Evolutionary conservation across 768 basidiomycete genomes (phyloP).

Genomic region (Lentinula boryana): DNA sequence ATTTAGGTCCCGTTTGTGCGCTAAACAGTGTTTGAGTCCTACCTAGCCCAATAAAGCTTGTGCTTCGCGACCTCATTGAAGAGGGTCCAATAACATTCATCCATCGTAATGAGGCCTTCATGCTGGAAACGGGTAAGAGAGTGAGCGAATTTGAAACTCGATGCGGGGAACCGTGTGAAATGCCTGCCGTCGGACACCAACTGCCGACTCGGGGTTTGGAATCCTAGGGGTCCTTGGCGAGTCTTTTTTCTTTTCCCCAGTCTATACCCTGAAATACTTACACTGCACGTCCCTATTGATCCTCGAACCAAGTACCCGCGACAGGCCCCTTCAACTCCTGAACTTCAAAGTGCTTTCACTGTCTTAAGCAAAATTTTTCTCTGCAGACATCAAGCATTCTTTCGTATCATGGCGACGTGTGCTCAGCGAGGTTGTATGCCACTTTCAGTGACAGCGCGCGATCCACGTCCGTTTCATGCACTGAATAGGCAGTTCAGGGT

Average conservation of each 20-base stretch:
- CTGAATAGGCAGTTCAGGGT: background rate
- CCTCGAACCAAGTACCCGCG: no score
- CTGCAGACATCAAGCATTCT: no score
- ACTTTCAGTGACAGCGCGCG: background rate
- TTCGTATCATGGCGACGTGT: no score
- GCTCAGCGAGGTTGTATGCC: no score
- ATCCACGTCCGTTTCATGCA: background rate
- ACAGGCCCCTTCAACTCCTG: no score
- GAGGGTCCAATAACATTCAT: constrained; percentile 31
- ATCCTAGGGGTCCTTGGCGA: no score
- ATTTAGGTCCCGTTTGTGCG: background rate
- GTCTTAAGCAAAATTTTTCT: no score
- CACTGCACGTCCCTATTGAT: no score
- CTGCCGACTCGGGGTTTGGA: background rate
- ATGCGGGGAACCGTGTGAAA: background rate
- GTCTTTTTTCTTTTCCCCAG: no score
- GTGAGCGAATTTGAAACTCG: background rate
- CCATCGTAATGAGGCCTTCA: constrained; percentile 45
- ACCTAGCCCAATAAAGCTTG: constrained; percentile 82
- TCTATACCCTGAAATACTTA: no score
- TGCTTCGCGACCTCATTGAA: constrained; percentile 38
- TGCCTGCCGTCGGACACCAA: background rate
- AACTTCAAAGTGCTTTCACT: no score
- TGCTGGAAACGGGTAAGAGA: constrained; percentile 18
- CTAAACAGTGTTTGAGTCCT: background rate